Evolutionary conservation across 305 asterid genomes (phyloP).

Genomic region (Fraxinus paxiana): DNA sequence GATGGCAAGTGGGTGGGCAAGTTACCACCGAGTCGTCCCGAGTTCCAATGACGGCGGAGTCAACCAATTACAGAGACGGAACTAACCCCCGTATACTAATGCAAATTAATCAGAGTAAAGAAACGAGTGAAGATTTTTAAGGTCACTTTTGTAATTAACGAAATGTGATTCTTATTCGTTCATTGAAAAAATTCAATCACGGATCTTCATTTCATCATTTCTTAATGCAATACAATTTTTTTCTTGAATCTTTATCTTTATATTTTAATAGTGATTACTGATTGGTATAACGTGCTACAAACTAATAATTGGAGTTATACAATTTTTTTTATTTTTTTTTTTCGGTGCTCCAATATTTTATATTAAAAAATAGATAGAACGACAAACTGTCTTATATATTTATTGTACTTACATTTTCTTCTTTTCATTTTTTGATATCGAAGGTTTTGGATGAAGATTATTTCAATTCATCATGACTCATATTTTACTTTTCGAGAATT

Average conservation of each 20-base stretch:
- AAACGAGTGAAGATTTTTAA: slow-evolving; percentile 11
- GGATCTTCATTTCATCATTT: not conserved
- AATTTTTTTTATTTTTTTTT: not conserved
- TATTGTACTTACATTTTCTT: not conserved
- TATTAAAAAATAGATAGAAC: not conserved
- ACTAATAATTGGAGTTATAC: not conserved
- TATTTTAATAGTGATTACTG: not conserved
- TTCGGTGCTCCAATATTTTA: not conserved
- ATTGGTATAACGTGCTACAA: slow-evolving; percentile 12
- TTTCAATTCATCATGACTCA: not conserved
- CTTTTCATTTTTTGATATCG: not conserved
- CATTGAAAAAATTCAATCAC: not conserved
- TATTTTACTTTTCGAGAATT: not conserved
- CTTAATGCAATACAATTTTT: not conserved
- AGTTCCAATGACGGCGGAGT: slow-evolving; percentile 31
- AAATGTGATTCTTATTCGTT: not conserved
- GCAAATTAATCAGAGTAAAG: not conserved
- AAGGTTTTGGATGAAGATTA: not conserved
- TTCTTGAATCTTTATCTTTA: not conserved
- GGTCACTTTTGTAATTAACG: slow-evolving; percentile 25
- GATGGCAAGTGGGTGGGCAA: slow-evolving; percentile 71
- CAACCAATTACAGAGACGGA: not conserved
- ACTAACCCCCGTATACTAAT: not conserved
- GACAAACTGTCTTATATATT: no score
- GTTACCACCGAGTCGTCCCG: slow-evolving; percentile 78